Conservation (phyloP, 2,329 filamentous ascomycete genomes). For the Tympanopsis confertula region DNA sequence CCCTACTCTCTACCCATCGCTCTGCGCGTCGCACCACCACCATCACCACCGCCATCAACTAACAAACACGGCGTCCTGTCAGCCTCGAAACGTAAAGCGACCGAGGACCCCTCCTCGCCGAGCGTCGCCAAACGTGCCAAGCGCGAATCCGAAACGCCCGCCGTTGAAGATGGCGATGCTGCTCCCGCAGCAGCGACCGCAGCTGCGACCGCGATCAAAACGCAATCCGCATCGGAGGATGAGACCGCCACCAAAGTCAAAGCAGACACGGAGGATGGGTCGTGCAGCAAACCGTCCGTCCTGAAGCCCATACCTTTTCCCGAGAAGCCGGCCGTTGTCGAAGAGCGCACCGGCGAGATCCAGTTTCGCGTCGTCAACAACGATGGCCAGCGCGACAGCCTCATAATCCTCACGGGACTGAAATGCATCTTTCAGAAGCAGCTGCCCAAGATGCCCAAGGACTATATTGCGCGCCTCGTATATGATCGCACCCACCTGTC, state of each 20-base stretch:
- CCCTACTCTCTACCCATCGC: too few relatives aligned
- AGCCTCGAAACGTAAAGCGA: conserved; percentile 31
- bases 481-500: conserved; percentile 94
- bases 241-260: too few relatives aligned
- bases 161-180: too few relatives aligned
- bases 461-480: conserved; percentile 93
- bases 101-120: conserved; percentile 26
- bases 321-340: conserved; percentile 85
- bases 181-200: too few relatives aligned
- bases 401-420: conserved; percentile 86
- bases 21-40: too few relatives aligned
- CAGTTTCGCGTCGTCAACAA: conserved; percentile 98
- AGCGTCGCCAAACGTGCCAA: too few relatives aligned
- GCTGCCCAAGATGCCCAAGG: conserved; percentile 96
- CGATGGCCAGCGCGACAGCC: conserved; percentile 73
- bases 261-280: conserved; percentile 31
- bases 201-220: too few relatives aligned
- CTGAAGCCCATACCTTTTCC: conserved; percentile 76
- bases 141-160: conserved; percentile 32
- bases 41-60: too few relatives aligned
- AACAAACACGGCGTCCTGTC: too few relatives aligned
- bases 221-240: too few relatives aligned
- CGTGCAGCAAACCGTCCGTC: conserved; percentile 33
- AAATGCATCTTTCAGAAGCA: conserved; percentile 99
- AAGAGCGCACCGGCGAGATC: conserved; percentile 88